phyloP scores from a whole-genome alignment of 2,329 filamentous ascomycete genomes.

The Paraphoma chrysanthemicola region DNA sequence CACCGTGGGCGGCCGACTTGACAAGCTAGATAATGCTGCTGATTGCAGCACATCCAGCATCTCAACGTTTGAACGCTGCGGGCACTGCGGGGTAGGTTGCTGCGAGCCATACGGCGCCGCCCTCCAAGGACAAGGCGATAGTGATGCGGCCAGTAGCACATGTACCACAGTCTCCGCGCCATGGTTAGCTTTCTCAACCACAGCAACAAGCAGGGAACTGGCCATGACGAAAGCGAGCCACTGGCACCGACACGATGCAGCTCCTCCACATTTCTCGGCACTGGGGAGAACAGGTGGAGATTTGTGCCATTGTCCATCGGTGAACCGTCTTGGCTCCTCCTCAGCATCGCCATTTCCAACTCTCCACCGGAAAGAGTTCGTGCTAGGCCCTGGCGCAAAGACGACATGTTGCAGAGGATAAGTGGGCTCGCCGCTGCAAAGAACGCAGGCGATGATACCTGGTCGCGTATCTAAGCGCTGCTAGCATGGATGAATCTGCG shows the following conservation, averaged over 20 bases:
- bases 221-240: neutral
- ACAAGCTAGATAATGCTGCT: no score
- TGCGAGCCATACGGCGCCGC: no score
- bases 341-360: neutral
- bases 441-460: neutral
- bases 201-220: no score
- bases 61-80: no score
- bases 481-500: neutral
- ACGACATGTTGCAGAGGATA: neutral
- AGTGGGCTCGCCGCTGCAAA: neutral
- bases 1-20: no score
- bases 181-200: no score
- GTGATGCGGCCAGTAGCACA: no score
- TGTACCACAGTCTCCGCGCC: no score
- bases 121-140: no score
- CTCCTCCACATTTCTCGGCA: neutral
- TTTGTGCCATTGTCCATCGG: neutral
- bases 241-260: neutral
- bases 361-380: neutral
- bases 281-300: neutral
- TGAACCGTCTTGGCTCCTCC: neutral
- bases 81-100: no score
- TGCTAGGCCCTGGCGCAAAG: neutral
- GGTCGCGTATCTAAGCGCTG: neutral
- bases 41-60: no score